Conservation (phyloP, 129 eudicot species). For the Flaveria bidentis region DNA sequence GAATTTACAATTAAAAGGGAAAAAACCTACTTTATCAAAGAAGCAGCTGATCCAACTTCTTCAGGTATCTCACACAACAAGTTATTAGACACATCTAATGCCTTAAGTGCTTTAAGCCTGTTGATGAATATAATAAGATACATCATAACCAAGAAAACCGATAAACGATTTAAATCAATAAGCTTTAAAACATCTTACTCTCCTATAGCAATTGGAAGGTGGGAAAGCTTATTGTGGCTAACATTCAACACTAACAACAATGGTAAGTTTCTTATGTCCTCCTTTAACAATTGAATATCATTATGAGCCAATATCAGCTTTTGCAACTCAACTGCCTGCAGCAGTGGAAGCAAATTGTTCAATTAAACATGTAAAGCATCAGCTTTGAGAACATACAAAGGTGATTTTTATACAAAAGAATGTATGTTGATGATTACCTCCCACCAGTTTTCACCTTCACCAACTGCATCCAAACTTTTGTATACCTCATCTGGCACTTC, state of each 20-base stretch:
- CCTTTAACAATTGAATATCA: conserved; percentile 69
- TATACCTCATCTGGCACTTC: conserved; percentile 91
- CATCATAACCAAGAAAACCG: not conserved
- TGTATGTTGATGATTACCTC: conserved; percentile 53
- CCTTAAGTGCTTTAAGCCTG: conserved; percentile 80
- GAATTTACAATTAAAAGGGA: not conserved
- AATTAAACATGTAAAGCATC: not conserved
- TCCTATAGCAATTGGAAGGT: conserved; percentile 90
- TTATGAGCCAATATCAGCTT: conserved; percentile 97
- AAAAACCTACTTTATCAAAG: conserved; percentile 78
- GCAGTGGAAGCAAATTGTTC: not conserved
- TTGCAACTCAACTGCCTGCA: conserved; percentile 92
- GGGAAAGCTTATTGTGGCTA: conserved; percentile 84
- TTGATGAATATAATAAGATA: not conserved
- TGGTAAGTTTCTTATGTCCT: conserved; percentile 80
- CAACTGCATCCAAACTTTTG: conserved; percentile 79
- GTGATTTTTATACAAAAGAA: no score
- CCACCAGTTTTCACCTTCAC: conserved; percentile 98
- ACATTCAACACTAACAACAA: conserved; percentile 66
- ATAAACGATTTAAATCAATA: not conserved
- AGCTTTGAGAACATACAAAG: not conserved
- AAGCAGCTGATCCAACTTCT: conserved; percentile 75
- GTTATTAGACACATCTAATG: conserved; percentile 79
- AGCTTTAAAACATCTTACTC: conserved; percentile 55
- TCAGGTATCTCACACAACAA: conserved; percentile 58